These are phyloP conservation scores for Emericellopsis cladophorae DNA, from an alignment of 2,329 filamentous ascomycete genomes.

Conservation along the genomic window DNA sequence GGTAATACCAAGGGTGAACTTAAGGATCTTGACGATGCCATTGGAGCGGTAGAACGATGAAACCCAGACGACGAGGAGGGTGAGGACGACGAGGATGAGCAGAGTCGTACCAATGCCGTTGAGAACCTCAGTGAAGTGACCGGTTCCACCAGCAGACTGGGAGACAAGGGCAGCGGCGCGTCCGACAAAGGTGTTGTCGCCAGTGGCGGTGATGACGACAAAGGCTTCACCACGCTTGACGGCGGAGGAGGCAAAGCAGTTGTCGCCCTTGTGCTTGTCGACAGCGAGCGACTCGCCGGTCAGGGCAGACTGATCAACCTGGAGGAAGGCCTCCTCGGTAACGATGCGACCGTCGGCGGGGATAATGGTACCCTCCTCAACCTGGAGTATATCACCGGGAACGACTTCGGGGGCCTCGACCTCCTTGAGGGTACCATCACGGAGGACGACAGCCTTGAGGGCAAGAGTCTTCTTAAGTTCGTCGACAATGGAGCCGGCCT, in stretches of 20 bases:
- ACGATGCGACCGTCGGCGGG: constrained; percentile 80
- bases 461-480: constrained; percentile 85
- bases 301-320: constrained; percentile 86
- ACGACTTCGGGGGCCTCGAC: constrained; percentile 76
- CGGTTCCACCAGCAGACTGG: constrained; percentile 57
- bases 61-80: constrained; percentile 73
- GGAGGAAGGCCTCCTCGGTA: constrained; percentile 71
- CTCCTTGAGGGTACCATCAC: constrained; percentile 64
- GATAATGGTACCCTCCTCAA: constrained; percentile 87
- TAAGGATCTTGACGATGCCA: constrained; percentile 62
- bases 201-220: constrained; percentile 70
- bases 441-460: constrained; percentile 75
- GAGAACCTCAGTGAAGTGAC: constrained; percentile 85
- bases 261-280: constrained; percentile 73
- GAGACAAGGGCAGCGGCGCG: constrained; percentile 78
- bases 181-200: constrained; percentile 85
- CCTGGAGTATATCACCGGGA: constrained; percentile 78
- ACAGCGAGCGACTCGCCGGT: constrained; percentile 87
- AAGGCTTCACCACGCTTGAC: constrained; percentile 87
- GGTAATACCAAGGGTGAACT: constrained; percentile 79
- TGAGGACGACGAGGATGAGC: constrained; percentile 67
- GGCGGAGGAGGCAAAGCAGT: constrained; percentile 73
- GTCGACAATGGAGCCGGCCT: constrained; percentile 82
- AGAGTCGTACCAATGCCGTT: constrained; percentile 77
- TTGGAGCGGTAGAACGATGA: constrained; percentile 86